Percentiles rank a stretch among this genome's conserved stretches.
These are phyloP conservation scores for Suillus placidus DNA, from an alignment of 768 basidiomycete genomes.

Conservation along the genomic window DNA sequence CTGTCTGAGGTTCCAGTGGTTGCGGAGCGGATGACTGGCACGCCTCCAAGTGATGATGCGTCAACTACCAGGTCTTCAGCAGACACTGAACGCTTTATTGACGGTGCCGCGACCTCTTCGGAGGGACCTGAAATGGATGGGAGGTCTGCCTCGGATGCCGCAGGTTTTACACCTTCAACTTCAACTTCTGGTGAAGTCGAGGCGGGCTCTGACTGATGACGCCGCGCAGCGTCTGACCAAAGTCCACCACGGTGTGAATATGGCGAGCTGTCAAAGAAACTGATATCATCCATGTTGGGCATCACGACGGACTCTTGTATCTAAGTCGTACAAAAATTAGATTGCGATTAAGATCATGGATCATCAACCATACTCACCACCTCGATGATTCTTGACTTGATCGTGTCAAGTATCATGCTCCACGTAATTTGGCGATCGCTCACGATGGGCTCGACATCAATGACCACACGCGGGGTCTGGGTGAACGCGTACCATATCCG, in stretches of 20 bases:
- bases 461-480: constrained; percentile 80
- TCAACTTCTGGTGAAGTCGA: constrained; percentile 13
- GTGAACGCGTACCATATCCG: constrained; percentile 96
- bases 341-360: constrained; percentile 2
- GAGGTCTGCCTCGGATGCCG: constrained; percentile 25
- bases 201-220: constrained; percentile 29
- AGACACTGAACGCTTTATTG: constrained; percentile 31
- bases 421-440: constrained; percentile 94
- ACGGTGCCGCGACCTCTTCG: constrained; percentile 14
- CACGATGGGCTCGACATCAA: constrained; percentile 92
- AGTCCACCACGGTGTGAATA: constrained; percentile 83
- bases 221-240: constrained; percentile 75
- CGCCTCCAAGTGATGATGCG: constrained; percentile 26
- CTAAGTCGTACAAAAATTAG: constrained; percentile 63
- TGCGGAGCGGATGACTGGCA: constrained; percentile 25
- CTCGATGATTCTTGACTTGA: constrained; percentile 87
- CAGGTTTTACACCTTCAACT: constrained; percentile 8
- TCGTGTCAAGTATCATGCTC: constrained; percentile 87
- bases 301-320: constrained; percentile 92
- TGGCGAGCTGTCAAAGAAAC: constrained; percentile 82
- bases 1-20: constrained; percentile 26
- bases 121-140: constrained; percentile 40
- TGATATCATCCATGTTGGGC: constrained; percentile 98
- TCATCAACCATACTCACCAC: constrained; percentile 56
- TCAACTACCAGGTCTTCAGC: constrained; percentile 32